Evolutionary conservation across 371 early-diverging fungal genomes (phyloP).

Genomic region (Mucor lusitanicus): DNA sequence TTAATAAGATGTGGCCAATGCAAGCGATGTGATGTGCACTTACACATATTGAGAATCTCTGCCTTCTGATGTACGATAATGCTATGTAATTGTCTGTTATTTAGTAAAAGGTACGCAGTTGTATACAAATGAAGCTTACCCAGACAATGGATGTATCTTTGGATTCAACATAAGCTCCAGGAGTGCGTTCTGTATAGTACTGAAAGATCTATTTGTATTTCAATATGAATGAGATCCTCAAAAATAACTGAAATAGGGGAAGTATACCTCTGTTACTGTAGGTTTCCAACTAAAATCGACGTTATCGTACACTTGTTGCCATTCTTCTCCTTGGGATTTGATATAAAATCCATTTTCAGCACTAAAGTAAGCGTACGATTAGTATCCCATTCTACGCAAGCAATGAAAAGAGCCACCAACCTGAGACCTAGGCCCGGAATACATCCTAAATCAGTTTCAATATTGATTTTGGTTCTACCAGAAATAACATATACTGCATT

Average conservation of each 20-base stretch:
- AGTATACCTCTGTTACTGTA: constrained; percentile 61
- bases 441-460: constrained; percentile 75
- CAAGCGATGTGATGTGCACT: background rate
- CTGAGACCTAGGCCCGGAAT: constrained; percentile 74
- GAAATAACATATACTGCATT: constrained; percentile 85
- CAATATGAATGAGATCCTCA: background rate
- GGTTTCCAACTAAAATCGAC: constrained; percentile 84
- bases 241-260: background rate
- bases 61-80: constrained; percentile 74
- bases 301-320: constrained; percentile 80
- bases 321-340: constrained; percentile 67
- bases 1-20: background rate
- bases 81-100: constrained; percentile 36
- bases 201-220: constrained; percentile 60
- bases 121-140: constrained; percentile 29
- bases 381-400: background rate
- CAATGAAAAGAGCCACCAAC: constrained; percentile 25
- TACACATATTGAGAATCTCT: constrained; percentile 60
- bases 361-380: constrained; percentile 28
- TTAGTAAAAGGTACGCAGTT: background rate
- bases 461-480: constrained; percentile 74
- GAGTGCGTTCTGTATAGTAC: constrained; percentile 90
- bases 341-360: constrained; percentile 90
- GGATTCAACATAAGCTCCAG: constrained; percentile 81
- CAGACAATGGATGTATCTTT: constrained; percentile 79